Conservation (phyloP, 441 rosid genomes). For the Omphalea diandra region DNA sequence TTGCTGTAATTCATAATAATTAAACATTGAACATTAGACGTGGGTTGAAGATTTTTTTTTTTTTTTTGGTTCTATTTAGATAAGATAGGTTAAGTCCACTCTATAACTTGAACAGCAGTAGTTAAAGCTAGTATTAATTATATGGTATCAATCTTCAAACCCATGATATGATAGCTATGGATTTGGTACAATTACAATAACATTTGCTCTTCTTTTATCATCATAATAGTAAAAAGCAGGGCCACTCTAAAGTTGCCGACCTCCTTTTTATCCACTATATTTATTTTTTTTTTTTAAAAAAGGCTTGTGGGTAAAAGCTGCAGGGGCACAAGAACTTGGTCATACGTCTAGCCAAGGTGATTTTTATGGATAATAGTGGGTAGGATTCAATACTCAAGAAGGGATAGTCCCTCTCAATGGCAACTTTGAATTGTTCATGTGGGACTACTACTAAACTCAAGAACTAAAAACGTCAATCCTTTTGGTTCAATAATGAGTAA, state of each 20-base stretch:
- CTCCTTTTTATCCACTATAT: not conserved
- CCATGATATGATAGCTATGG: conserved; percentile 12
- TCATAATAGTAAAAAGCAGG: conserved; percentile 9
- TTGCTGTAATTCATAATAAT: conserved; percentile 1
- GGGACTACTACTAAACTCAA: not conserved
- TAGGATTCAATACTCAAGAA: not conserved
- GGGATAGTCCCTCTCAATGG: conserved; percentile 1
- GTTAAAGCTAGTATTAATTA: not conserved
- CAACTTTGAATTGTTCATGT: not conserved
- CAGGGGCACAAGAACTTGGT: not conserved
- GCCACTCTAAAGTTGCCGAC: conserved; percentile 1
- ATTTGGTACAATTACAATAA: conserved; percentile 21
- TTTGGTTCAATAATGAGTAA: conserved; percentile 23
- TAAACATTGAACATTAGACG: not conserved
- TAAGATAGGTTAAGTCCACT: conserved; percentile 3
- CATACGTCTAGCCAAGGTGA: not conserved
- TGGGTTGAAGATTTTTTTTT: not conserved
- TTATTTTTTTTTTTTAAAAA: no score
- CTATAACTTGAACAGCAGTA: not conserved
- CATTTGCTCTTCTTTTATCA: not conserved
- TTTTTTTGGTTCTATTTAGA: not conserved
- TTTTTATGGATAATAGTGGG: not conserved
- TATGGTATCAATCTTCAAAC: not conserved
- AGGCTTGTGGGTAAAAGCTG: no score
- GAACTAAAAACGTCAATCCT: conserved; percentile 14